A percentile compares a stretch with the other conserved stretches of the same genome.
phyloP scores from a whole-genome alignment of 352 stramenopile species.

The Phytopythium aichiense region DNA sequence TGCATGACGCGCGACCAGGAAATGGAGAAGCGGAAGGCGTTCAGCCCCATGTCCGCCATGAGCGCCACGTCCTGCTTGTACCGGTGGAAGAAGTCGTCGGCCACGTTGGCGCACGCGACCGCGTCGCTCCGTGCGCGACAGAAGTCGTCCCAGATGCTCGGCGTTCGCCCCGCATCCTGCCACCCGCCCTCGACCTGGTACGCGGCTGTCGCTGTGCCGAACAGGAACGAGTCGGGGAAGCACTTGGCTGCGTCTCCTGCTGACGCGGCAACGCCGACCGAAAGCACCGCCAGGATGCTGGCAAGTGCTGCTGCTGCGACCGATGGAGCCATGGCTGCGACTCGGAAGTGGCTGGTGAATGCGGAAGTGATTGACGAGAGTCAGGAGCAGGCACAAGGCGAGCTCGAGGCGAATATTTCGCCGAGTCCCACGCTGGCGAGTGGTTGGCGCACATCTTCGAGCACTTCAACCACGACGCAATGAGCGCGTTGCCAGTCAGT shows the following conservation, averaged over 20 bases:
- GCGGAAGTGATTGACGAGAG: no score
- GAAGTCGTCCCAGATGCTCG: conserved; percentile 95
- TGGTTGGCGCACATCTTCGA: not conserved
- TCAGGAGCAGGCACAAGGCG: not conserved
- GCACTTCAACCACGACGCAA: conserved; percentile 6
- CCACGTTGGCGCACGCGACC: conserved; percentile 90
- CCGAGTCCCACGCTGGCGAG: not conserved
- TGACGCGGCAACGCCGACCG: no score
- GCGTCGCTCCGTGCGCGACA: conserved; percentile 69
- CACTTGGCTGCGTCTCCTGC: conserved; percentile 13
- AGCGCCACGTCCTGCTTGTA: conserved; percentile 91
- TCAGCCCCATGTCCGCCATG: conserved; percentile 89
- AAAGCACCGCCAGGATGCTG: no score
- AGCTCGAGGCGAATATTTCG: conserved; percentile 2
- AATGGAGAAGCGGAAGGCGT: conserved; percentile 92
- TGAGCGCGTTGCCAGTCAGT: not conserved
- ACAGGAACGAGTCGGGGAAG: conserved; percentile 83
- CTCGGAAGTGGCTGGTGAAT: no score
- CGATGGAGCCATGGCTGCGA: no score
- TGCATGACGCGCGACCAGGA: conserved; percentile 91
- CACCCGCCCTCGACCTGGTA: conserved; percentile 94
- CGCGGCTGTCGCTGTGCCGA: conserved; percentile 84
- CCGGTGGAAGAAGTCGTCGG: conserved; percentile 92
- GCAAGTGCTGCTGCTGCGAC: no score
- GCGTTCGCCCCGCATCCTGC: no score